Base-by-base conservation (phyloP, 495 filamentous ascomycete species). In the Sporormia fimetaria region DNA sequence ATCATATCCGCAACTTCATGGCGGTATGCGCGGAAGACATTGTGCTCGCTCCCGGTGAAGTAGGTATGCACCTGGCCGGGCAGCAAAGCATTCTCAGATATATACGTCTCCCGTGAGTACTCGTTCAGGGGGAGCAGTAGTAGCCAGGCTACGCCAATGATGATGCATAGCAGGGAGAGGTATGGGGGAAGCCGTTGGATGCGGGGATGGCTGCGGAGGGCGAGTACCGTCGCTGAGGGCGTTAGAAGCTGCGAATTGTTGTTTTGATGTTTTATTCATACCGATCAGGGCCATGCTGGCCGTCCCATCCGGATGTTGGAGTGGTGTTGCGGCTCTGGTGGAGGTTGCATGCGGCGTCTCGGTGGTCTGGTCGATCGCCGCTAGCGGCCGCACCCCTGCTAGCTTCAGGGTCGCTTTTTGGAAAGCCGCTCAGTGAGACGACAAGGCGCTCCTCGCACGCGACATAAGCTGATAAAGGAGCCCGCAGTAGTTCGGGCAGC, bases 11-110 rank as follows among this genome's bases (percentile, higher is more conserved):
- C 71, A 16, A 94, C 66, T 60, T 98, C 90, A 56, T 81, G 76
- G 53, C 82, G 78, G 57, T 93, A 96, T 4, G 87, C 92, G 6
- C 87, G 73, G 62, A 96, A 94, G 44, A 96, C 72, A 56, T 94
- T 81, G 63, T 94, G 87, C 55, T 98, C 90, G 58, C 83, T 92
- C 16, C 90, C 88, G 2, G 82, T 78, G 54, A 98, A 98, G 58
- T 98, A 96, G 0, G 92, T 93, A 62, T 96, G 87, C 9, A 96
- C 90, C 56, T 96, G 90, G 11, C 88, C 90, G 0, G 90, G 90
- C 12, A 98, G 68, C 6, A 98, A 76, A 12, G 90, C 90, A 61
- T 98, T 98, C 59, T 98, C 90, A 36, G 87, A 95, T 51, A 98
- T 90, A 63, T 98, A 96, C 8, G 90, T 98, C 31, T 73, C 67